Evolutionary conservation across 768 basidiomycete genomes (phyloP), one percentile per base, ranked within the genome.

Genomic region (Amanita brunnescens): DNA sequence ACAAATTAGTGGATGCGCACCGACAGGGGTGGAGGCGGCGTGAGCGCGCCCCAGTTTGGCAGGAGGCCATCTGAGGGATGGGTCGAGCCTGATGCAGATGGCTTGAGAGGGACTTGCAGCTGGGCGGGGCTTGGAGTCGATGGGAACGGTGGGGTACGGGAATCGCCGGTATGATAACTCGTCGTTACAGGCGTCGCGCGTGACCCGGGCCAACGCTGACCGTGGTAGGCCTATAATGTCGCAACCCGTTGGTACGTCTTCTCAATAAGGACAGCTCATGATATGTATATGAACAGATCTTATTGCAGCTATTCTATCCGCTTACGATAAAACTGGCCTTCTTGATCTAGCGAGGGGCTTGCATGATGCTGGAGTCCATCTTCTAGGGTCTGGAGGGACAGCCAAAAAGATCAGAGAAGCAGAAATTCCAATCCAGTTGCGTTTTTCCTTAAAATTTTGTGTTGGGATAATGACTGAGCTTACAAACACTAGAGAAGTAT

Each of bases 331-430:
- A 71, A 79, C 86, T 45, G 80, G 83, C 62, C 80, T 99, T 43
- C 67, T 98, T 52, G 86, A 93, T 49, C 79, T 99, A 42, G 96
- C 96, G 20, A 77, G 80, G 58, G 89, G 84, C n/a, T 81, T 98
- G 53, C 75, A 80, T 52, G 74, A 76, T 45, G 79, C 84, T 40
- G 94, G 94, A 23, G 85, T 98, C 62, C 82, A 83, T 43, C 78
- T 99, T 9, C 72, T 99, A 14, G 96, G 93, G 46, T 96, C 93
- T 26, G 96, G 96, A 55, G 96, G 96, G 49, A 99, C 96, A 10
- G 94, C 96, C 33, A 98, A 95, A 71, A 91, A 89, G 68, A 95
- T 99, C 65, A 82, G 96, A 63, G 93, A 97, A 33, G 84, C 90
- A 26, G 93, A 91, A 7, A 80, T 97, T 55, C 74, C 83, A 30